Evolutionary conservation across 192 early-diverging fungal species (phyloP).

Genomic region (Ramicandelaber brevisporus): DNA sequence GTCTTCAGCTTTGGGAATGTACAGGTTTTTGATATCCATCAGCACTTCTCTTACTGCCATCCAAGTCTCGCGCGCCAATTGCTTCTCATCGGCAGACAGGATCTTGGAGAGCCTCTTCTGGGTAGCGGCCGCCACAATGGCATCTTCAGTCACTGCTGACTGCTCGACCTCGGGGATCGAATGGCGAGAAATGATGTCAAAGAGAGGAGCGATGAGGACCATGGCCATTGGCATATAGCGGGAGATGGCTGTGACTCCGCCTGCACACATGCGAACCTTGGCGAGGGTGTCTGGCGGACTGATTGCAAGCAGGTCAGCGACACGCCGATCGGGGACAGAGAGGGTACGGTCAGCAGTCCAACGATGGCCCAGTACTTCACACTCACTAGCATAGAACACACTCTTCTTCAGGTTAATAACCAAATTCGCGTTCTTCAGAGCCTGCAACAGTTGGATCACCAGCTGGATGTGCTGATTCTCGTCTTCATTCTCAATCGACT

Average conservation of each 20-base stretch:
- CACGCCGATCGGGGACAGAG: constrained; percentile 2
- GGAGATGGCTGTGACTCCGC: constrained; percentile 6
- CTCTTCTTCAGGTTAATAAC: constrained; percentile 4
- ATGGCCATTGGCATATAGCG: constrained; percentile 5
- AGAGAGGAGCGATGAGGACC: constrained; percentile 6
- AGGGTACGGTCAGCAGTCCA: constrained; percentile 2
- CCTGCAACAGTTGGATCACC: neutral
- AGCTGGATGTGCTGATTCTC: constrained; percentile 2
- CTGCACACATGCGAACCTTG: constrained; percentile 2
- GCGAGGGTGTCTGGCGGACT: constrained; percentile 2
- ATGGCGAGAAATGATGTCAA: too few species aligned
- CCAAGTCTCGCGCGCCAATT: constrained; percentile 1
- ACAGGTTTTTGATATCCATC: constrained; percentile 1
- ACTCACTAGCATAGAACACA: constrained; percentile 2
- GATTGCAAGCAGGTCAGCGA: constrained; percentile 3
- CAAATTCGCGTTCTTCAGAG: constrained; percentile 1
- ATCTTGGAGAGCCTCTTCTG: neutral
- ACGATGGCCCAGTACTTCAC: constrained; percentile 1
- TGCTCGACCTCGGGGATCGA: too few species aligned
- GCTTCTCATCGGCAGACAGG: too few species aligned
- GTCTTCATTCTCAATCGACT: constrained; percentile 1
- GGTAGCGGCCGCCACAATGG: too few species aligned
- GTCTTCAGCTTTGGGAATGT: constrained; percentile 4
- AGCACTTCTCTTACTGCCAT: constrained; percentile 1
- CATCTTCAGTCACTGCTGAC: too few species aligned